Percentiles rank a stretch among this genome's conserved stretches.
Conservation (phyloP, 441 rosid genomes). For the Metrosideros polymorpha region DNA sequence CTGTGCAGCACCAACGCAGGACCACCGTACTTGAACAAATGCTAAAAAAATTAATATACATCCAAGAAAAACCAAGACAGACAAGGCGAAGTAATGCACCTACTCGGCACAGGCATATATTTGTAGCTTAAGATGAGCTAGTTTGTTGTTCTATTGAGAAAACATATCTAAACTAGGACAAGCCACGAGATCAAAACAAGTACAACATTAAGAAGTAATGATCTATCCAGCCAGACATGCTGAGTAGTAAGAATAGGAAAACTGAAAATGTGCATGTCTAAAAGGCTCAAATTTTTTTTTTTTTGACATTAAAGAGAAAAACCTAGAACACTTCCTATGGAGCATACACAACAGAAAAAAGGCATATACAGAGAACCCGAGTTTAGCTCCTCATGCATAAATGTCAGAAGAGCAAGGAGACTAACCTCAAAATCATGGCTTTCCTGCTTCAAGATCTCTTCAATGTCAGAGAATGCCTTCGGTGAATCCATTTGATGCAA, state of each 20-base stretch:
- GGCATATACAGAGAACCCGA: background rate
- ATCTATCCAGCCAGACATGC: background rate
- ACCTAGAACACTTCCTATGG: background rate
- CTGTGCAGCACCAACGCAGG: background rate
- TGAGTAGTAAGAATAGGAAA: background rate
- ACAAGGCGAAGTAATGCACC: background rate
- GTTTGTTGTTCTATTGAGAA: background rate
- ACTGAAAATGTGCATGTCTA: background rate
- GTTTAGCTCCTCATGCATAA: background rate
- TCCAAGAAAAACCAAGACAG: background rate
- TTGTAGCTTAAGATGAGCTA: background rate
- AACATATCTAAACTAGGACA: background rate
- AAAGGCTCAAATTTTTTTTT: background rate
- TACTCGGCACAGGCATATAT: background rate
- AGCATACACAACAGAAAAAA: background rate
- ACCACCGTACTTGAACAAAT: background rate
- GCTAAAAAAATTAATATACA: background rate
- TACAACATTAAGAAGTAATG: background rate
- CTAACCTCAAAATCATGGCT: conserved; percentile 60
- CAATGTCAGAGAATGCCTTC: conserved; percentile 45
- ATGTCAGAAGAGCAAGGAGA: background rate
- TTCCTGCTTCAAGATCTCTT: conserved; percentile 64
- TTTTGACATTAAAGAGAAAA: background rate
- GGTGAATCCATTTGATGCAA: conserved; percentile 36
- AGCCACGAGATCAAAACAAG: background rate